Base-by-base conservation (phyloP, 306 rosid species). In the Trichosanthes cucumerina region DNA sequence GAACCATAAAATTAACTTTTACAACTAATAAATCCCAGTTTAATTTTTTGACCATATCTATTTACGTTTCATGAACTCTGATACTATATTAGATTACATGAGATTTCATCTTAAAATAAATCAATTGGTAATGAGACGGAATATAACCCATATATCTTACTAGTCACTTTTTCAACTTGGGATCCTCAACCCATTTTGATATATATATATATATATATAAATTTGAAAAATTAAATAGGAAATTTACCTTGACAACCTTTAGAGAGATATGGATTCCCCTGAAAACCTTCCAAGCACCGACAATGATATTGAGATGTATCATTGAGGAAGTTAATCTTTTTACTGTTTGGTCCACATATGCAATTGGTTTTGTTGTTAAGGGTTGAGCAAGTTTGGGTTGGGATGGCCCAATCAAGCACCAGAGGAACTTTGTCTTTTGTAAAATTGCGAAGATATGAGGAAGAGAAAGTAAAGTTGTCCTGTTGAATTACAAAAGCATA, bases 321-420 rank as follows among this genome's bases (percentile, higher is more conserved):
- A 33, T 14, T 50, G 0, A 24, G 0, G 24, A 18, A 10, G 2
- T 50, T 14, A 12, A 54, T 31, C 16, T 53, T 46, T 54, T 49
- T 65, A 14, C 76, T 66, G 0, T 60, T 65, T 0, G 52, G 72
- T 28, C 58, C 50, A 59, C 87, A 57, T 7, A 23, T 9, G n/a
- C 56, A 21, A 23, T 57, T 57, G 31, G 6, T 9, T 57, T 21
- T 57, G 15, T 57, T 23, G 0, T 1, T 4, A 57, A 13, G 15
- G 0, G 13, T 57, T 2, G 81, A 1, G 69, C 90, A 85, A 1
- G 47, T 1, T 0, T 60, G 13, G 12, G 81, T 84, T 15, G 5
- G 3, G 2, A 81, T 82, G 16, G 63, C 79, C 93, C 93, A 89
- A 66, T 87, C 85, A n/a, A 84, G 70, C 5, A 89, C 85, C 34